Evolutionary conservation across 1,284 basidiomycete species (phyloP).

Genomic region (Earliella scabrosa): DNA sequence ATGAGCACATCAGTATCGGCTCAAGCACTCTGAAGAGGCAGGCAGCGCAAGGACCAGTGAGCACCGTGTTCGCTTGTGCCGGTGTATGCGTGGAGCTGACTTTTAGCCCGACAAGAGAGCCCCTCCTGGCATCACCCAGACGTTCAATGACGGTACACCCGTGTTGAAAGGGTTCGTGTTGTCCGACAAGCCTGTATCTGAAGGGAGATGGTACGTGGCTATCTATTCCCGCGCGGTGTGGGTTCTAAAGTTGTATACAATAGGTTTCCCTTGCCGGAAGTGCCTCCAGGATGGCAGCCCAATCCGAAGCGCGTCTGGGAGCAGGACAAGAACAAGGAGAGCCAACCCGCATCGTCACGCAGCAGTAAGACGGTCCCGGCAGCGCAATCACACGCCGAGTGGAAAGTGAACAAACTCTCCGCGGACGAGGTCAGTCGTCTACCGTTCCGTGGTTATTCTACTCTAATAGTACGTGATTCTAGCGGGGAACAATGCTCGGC

Average conservation of each 20-base stretch:
- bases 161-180: conserved; percentile 80
- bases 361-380: conserved; percentile 14
- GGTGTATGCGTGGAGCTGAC: neutral
- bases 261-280: conserved; percentile 84
- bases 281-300: conserved; percentile 86
- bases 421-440: conserved; percentile 62
- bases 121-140: conserved; percentile 25
- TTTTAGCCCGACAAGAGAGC: conserved; percentile 21
- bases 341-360: conserved; percentile 39
- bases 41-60: conserved; percentile 26
- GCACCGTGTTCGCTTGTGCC: too few relatives aligned
- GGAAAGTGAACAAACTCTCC: conserved; percentile 57
- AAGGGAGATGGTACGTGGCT: conserved; percentile 72
- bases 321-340: conserved; percentile 53
- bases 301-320: conserved; percentile 84
- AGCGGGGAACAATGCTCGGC: conserved; percentile 86
- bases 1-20: conserved; percentile 36
- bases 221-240: too few relatives aligned
- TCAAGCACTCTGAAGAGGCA: conserved; percentile 12
- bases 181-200: conserved; percentile 66
- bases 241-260: too few relatives aligned
- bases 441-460: conserved; percentile 2
- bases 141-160: conserved; percentile 67
- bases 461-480: conserved; percentile 5
- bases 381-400: conserved; percentile 44